Base-by-base conservation (phyloP, 305 asterid species). In the Fraxinus greggii region DNA sequence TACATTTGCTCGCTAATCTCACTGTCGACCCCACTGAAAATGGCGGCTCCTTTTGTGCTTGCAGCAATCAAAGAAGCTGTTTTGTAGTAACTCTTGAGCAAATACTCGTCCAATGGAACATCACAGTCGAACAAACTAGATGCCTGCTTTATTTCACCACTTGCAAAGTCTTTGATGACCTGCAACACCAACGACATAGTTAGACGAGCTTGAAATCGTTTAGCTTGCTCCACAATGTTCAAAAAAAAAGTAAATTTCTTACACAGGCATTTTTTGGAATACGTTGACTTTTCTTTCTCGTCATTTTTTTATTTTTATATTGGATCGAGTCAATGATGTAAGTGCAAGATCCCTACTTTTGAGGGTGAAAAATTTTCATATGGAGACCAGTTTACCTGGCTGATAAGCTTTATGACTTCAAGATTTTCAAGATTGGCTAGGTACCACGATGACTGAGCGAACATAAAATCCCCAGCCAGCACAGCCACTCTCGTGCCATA, bases 361-460 rank as follows among this genome's bases (percentile, higher is more conserved):
- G 76, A 45, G 7, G 13, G 32, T 8, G 12, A 12, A 21, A 32
- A 32, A 7, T 9, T 42, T 51, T 77, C 72, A 48, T 54, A 32
- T 9, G 6, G 72, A 77, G 75, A 75, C 31, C 63, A 72, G 40
- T 63, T 61, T 85, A 95, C 98, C 97, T 95, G 98, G 80, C 99
- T 95, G 85, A 95, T 93, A 59, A 95, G 98, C 90, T 95, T 93
- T 82, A 95, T 95, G 82, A 95, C 97, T 83, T 95, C 99, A 48
- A 95, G 91, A 75, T 95, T 95, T 89, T 94, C 99, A 31, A 95
- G 99, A 87, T 95, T 95, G 12, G 98, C 99, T 8, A 95, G 90
- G 91, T 92, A 94, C 99, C 99, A 95, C 23, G 99, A 95, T 17
- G 99, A 94, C 86, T 95, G 99, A 32, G 99, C 98, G 85, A 95